phyloP scores from a whole-genome alignment of 1,139 yeast genomes.

The Diutina mesorugosa region DNA sequence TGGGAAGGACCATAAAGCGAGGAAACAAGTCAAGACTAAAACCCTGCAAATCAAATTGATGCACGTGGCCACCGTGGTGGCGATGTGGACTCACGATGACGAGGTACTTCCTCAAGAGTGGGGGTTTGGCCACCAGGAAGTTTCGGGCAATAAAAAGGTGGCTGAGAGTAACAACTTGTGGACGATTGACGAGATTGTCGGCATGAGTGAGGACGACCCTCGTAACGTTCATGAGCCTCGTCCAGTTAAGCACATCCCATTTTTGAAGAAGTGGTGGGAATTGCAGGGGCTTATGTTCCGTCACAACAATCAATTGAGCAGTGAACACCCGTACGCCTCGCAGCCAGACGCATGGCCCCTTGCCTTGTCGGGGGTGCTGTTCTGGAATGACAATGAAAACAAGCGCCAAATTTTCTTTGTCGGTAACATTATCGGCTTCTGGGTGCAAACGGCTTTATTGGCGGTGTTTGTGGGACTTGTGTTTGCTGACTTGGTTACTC shows the following conservation, averaged over 20 bases:
- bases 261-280: slow-evolving; percentile 81
- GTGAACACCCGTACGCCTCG: slow-evolving; percentile 94
- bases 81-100: slow-evolving; percentile 90
- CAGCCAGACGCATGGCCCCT: slow-evolving; percentile 94
- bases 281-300: slow-evolving; percentile 81
- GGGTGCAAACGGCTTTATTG: slow-evolving; percentile 65
- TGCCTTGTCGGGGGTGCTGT: slow-evolving; percentile 81
- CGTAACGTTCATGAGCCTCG: slow-evolving; percentile 52
- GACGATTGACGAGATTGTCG: slow-evolving; percentile 64
- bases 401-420: slow-evolving; percentile 72
- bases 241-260: slow-evolving; percentile 46
- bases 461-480: slow-evolving; percentile 50
- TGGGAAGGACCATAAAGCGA: slow-evolving; percentile 31
- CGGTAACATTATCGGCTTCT: slow-evolving; percentile 89
- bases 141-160: slow-evolving; percentile 83
- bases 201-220: slow-evolving; percentile 38
- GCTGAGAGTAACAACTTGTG: slow-evolving; percentile 59
- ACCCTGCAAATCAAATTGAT: slow-evolving; percentile 55
- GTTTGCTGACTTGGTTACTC: slow-evolving; percentile 64
- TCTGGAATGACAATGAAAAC: slow-evolving; percentile 70
- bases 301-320: slow-evolving; percentile 75
- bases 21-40: slow-evolving; percentile 51
- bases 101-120: slow-evolving; percentile 70
- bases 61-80: slow-evolving; percentile 81
- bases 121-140: slow-evolving; percentile 88